phyloP scores from a whole-genome alignment of 2,329 filamentous ascomycete genomes.

The Chaetomium sp. region DNA sequence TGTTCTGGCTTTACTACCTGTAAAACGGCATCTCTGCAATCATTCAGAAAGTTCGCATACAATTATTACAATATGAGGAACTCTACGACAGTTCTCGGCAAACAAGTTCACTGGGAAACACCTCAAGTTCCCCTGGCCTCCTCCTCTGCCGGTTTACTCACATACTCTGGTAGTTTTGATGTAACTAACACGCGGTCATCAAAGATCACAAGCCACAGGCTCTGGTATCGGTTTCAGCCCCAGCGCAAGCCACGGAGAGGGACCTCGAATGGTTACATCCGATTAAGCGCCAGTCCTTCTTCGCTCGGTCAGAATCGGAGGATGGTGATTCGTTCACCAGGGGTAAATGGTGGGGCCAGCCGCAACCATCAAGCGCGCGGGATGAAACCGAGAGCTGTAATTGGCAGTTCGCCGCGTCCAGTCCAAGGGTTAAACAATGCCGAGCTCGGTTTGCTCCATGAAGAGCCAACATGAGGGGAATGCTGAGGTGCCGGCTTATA shows the following conservation, averaged over 20 bases:
- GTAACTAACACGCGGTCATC: not conserved
- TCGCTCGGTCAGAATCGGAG: not conserved
- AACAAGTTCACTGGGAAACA: too few relatives aligned
- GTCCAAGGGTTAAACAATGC: not conserved
- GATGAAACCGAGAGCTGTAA: not conserved
- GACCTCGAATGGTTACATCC: not conserved
- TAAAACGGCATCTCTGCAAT: not conserved
- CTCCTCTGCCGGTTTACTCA: not conserved
- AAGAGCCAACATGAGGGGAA: slow-evolving; percentile 2
- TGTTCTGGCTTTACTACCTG: not conserved
- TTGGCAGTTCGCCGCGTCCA: not conserved
- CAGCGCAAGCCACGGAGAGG: not conserved
- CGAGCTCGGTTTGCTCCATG: slow-evolving; percentile 3
- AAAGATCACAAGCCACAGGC: not conserved
- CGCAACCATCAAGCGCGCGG: slow-evolving; percentile 8
- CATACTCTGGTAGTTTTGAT: not conserved
- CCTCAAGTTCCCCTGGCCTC: too few relatives aligned
- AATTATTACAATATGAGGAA: not conserved
- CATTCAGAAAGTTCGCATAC: not conserved
- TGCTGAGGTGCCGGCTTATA: not conserved
- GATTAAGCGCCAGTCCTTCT: slow-evolving; percentile 9
- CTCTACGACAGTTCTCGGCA: not conserved
- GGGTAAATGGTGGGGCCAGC: not conserved
- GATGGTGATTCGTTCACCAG: not conserved
- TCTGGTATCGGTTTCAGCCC: not conserved